A percentile compares a stretch with the other conserved stretches of the same genome.
phyloP scores from a whole-genome alignment of 1,139 yeast species.

The Suhomyces bribrorum region DNA sequence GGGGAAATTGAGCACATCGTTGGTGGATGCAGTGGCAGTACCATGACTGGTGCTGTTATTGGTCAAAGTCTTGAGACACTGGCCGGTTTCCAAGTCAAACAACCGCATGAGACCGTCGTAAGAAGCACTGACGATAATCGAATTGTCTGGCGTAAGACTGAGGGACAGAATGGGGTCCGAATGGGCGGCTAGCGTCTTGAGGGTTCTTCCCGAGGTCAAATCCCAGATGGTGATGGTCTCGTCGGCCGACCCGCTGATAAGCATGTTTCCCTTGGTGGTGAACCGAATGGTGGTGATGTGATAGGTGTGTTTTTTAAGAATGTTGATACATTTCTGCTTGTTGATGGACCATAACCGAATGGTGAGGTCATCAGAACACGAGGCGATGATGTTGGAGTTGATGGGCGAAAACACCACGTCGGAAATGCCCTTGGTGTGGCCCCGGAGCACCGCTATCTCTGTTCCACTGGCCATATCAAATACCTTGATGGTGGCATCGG shows the following conservation, averaged over 20 bases:
- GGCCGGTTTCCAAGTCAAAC: conserved; percentile 88
- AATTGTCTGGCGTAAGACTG: conserved; percentile 74
- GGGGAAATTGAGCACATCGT: conserved; percentile 57
- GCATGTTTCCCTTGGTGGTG: conserved; percentile 71
- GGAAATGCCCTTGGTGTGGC: conserved; percentile 71
- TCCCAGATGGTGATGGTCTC: conserved; percentile 95
- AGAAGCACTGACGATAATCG: conserved; percentile 83
- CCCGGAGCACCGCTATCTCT: conserved; percentile 44
- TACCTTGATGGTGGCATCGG: conserved; percentile 40
- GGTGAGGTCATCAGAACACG: conserved; percentile 86
- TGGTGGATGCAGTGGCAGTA: conserved; percentile 60
- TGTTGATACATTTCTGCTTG: conserved; percentile 54
- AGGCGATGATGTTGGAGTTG: conserved; percentile 70
- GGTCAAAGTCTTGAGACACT: conserved; percentile 85
- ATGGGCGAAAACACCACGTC: conserved; percentile 73
- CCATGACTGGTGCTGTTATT: conserved; percentile 62
- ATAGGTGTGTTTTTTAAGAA: conserved; percentile 79
- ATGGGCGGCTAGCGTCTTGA: conserved; percentile 88
- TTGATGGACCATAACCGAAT: conserved; percentile 70
- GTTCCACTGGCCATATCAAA: conserved; percentile 37
- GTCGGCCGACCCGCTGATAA: conserved; percentile 85
- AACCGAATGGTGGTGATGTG: conserved; percentile 76
- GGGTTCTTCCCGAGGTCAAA: conserved; percentile 63
- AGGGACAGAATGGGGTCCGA: conserved; percentile 85
- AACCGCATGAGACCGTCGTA: conserved; percentile 88